Conservation (phyloP, 345 rosid species). For the Eutrema yunnanense region DNA sequence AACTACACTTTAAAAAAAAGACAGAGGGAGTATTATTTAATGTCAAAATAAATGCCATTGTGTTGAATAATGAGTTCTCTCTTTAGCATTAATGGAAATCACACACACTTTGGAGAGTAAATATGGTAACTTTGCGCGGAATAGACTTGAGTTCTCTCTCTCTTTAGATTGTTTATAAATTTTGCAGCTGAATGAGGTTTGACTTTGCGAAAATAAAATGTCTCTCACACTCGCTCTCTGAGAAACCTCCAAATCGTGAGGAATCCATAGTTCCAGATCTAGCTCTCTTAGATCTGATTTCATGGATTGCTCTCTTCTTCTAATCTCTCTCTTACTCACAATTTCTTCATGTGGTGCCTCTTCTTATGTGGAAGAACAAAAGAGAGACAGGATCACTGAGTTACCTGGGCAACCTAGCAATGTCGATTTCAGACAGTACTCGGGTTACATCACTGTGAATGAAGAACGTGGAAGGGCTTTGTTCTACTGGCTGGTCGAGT, state of each 20-base stretch:
- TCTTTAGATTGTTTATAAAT: too few species aligned
- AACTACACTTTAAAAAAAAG: too few species aligned
- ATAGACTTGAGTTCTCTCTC: too few species aligned
- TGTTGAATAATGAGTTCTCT: too few species aligned
- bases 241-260: slow-evolving; percentile 13
- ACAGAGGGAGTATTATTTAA: too few species aligned
- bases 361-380: slow-evolving; percentile 46
- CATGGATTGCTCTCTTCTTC: slow-evolving; percentile 23
- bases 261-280: slow-evolving; percentile 20
- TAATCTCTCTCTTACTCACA: slow-evolving; percentile 13
- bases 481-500: slow-evolving; percentile 87
- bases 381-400: slow-evolving; percentile 53
- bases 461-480: slow-evolving; percentile 75
- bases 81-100: too few species aligned
- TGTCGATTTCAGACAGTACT: slow-evolving; percentile 65
- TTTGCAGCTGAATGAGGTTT: too few species aligned
- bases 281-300: slow-evolving; percentile 24
- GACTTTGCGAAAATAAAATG: slow-evolving; percentile 14
- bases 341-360: slow-evolving; percentile 20
- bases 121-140: too few species aligned
- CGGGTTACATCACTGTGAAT: slow-evolving; percentile 81
- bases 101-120: too few species aligned
- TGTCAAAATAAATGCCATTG: too few species aligned
- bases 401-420: slow-evolving; percentile 85
- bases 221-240: background rate